Percentiles rank a stretch among this genome's conserved stretches.
Evolutionary conservation across 495 filamentous ascomycete genomes (phyloP).

Genomic region (Recurvomyces mirabilis): DNA sequence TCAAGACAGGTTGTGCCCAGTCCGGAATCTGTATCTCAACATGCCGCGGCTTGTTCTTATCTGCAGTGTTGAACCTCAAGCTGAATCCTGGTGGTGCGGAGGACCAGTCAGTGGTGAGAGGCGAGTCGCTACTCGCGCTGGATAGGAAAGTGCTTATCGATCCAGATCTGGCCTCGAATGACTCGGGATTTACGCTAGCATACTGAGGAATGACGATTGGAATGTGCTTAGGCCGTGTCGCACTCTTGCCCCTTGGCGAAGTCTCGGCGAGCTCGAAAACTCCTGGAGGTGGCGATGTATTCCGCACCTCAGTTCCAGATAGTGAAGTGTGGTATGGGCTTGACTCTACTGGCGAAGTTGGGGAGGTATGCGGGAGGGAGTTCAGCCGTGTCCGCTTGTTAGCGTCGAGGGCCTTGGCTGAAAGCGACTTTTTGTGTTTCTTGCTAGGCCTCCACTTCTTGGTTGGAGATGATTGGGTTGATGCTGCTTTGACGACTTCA

Average conservation of each 20-base stretch:
- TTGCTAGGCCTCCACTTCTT: slow-evolving; percentile 9
- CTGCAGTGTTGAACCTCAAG: slow-evolving; percentile 4
- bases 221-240: slow-evolving; percentile 30
- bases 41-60: slow-evolving; percentile 25
- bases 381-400: slow-evolving; percentile 14
- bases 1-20: slow-evolving; percentile 28
- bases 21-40: slow-evolving; percentile 32
- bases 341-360: too few species aligned
- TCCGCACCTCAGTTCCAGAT: slow-evolving; percentile 3
- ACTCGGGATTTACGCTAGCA: slow-evolving; percentile 22
- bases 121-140: slow-evolving; percentile 22
- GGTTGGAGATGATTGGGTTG: background rate
- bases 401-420: slow-evolving; percentile 5
- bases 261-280: slow-evolving; percentile 14
- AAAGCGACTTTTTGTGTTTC: slow-evolving; percentile 18
- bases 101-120: background rate
- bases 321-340: too few species aligned
- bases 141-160: slow-evolving; percentile 22
- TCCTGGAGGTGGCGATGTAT: background rate
- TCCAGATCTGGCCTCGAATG: slow-evolving; percentile 15
- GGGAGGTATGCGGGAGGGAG: too few species aligned
- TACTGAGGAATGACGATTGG: slow-evolving; percentile 33
- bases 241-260: slow-evolving; percentile 11
- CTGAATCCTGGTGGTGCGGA: too few species aligned
- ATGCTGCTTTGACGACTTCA: too few species aligned